Percentiles rank a stretch among this genome's conserved stretches.
These are phyloP conservation scores for Trichoderma lentiforme DNA, from an alignment of 2,329 filamentous ascomycete genomes.

Conservation along the genomic window DNA sequence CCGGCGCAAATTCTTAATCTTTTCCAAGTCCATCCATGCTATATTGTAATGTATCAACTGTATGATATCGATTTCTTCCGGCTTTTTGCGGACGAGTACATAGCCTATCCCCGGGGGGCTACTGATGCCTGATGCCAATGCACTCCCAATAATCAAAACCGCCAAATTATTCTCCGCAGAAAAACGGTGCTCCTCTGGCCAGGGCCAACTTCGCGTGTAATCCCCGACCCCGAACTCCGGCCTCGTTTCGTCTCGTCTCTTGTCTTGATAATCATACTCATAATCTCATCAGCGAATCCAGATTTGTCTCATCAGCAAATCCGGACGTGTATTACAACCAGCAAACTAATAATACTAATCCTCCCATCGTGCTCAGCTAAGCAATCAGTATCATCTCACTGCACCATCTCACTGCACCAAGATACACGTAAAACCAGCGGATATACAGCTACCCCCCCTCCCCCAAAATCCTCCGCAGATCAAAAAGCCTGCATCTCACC, in stretches of 20 bases:
- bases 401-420: neutral
- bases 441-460: neutral
- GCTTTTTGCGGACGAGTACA: neutral
- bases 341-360: neutral
- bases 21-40: neutral
- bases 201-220: neutral
- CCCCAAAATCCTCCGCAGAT: neutral
- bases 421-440: neutral
- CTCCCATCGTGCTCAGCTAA: neutral
- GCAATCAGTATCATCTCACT: neutral
- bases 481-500: neutral
- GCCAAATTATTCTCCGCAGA: conserved; percentile 5
- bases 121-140: neutral
- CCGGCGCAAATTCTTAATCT: neutral
- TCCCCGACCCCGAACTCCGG: conserved; percentile 8
- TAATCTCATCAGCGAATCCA: neutral
- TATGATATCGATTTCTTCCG: neutral
- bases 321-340: neutral
- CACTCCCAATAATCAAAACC: neutral
- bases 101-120: neutral
- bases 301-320: neutral
- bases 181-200: neutral
- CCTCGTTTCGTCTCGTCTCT: neutral
- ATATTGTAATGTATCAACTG: too few relatives aligned
- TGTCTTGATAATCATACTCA: neutral